Evolutionary conservation across 2,329 filamentous ascomycete genomes (phyloP).

Genomic region (Botrytis tulipae): DNA sequence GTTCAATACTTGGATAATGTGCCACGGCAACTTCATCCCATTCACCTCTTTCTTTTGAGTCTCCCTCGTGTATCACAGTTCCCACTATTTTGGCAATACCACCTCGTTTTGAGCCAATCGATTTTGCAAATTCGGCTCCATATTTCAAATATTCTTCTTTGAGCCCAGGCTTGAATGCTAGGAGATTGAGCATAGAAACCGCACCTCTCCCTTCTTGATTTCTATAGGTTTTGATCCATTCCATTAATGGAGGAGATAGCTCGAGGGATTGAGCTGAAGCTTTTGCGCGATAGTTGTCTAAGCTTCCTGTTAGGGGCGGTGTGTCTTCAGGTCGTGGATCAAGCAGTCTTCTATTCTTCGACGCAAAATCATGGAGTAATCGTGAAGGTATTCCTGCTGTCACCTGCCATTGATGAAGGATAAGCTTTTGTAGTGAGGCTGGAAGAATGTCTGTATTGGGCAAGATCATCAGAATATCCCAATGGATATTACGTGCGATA

Average conservation of each 20-base stretch:
- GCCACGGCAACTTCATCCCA: conserved; percentile 66
- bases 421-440: conserved; percentile 28
- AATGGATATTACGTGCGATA: conserved; percentile 41
- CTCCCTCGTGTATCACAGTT: conserved; percentile 46
- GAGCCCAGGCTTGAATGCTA: conserved; percentile 53
- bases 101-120: conserved; percentile 52
- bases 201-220: conserved; percentile 41
- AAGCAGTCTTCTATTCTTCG: conserved; percentile 42
- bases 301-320: conserved; percentile 40
- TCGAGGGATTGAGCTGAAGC: conserved; percentile 50
- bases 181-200: conserved; percentile 62
- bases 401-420: conserved; percentile 40
- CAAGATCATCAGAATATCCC: conserved; percentile 50
- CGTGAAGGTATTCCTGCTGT: conserved; percentile 46
- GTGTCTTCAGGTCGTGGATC: conserved; percentile 39
- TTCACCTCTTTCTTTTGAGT: conserved; percentile 32
- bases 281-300: conserved; percentile 40
- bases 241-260: conserved; percentile 49
- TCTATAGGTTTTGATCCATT: conserved; percentile 48
- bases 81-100: conserved; percentile 62
- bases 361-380: conserved; percentile 41
- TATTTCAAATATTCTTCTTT: conserved; percentile 57
- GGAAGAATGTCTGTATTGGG: conserved; percentile 37
- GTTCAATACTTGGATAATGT: conserved; percentile 60
- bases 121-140: conserved; percentile 51